Conservation (phyloP, 2,329 filamentous ascomycete species). For the Escovopsis sp. region DNA sequence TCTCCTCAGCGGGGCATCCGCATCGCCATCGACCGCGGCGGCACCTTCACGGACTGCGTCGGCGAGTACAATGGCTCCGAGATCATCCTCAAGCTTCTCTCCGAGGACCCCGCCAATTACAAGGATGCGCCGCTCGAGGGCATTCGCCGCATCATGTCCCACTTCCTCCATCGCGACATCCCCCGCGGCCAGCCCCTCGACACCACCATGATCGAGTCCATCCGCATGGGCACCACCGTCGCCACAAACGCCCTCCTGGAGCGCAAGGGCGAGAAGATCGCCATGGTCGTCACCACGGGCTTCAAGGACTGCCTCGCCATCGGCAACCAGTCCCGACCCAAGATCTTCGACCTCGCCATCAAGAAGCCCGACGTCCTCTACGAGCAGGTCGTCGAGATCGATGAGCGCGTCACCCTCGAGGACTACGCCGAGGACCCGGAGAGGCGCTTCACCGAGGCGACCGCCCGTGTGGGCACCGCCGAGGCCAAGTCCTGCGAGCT, state of each 20-base stretch:
- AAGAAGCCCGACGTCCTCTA: constrained; percentile 78
- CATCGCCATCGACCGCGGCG: constrained; percentile 67
- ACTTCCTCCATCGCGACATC: constrained; percentile 60
- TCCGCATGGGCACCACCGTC: constrained; percentile 91
- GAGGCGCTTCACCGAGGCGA: constrained; percentile 38
- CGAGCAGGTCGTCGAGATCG: constrained; percentile 70
- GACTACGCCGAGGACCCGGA: constrained; percentile 82
- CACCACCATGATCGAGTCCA: constrained; percentile 71
- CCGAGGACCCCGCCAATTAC: constrained; percentile 82
- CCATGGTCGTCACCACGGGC: constrained; percentile 72
- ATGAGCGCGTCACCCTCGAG: constrained; percentile 80
- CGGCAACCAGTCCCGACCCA: constrained; percentile 77
- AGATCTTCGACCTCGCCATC: constrained; percentile 84
- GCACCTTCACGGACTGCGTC: constrained; percentile 87
- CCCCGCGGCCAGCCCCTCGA: constrained; percentile 67
- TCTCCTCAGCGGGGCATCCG: constrained; percentile 43
- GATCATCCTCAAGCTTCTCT: constrained; percentile 74
- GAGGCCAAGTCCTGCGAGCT: constrained; percentile 40
- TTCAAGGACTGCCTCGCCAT: constrained; percentile 82
- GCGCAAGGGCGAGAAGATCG: constrained; percentile 77
- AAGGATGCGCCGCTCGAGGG: constrained; percentile 81
- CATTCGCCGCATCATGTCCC: constrained; percentile 70
- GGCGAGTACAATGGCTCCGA: constrained; percentile 68
- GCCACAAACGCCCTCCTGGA: constrained; percentile 86
- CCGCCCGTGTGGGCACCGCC: constrained; percentile 33